Evolutionary conservation across 2,329 filamentous ascomycete species (phyloP), one percentile per base, ranked within the genome.

Genomic region (Colletotrichum neosansevieriae): DNA sequence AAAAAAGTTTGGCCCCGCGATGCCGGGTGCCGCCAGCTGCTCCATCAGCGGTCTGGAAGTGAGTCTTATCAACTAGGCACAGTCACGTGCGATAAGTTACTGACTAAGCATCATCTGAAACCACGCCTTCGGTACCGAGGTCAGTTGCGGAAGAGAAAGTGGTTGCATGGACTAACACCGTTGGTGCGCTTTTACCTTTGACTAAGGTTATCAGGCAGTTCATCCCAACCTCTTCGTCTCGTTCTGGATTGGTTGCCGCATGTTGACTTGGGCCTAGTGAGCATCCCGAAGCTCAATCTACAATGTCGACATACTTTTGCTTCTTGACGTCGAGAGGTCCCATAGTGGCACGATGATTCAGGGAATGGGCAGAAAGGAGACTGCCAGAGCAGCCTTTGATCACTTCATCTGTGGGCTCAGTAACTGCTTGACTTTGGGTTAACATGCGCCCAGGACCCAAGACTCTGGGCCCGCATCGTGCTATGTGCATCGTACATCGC

Each of bases 1-100:
- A 67, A 63, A 72, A 72, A 72, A 72, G 69, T 71, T 71, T 65
- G 70, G 71, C 69, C 71, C 71, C 71, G 63, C 71, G 66, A 67
- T 44, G 53, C 60, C 69, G 53, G 54, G 47, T 69, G 67, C 51
- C n/a, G 63, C 50, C 63, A 69, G 57, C 63, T 58, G 63, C 15
- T 17, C 49, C 40, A 51, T 40, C 11, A 12, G n/a, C n/a, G n/a
- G n/a, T n/a, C n/a, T n/a, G n/a, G n/a, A 4, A 21, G 21, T 21
- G 21, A 21, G 21, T 29, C 24, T 29, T 40, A 60, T 51, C 44
- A 11, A 3, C 1, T 24, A 24, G 24, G 4, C 6, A 6, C 10
- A 10, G 12, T 62, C 58, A 62, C 58, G 58, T 62, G 58, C 13
- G 47, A 36, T 54, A 54, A 34, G n/a, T 15, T 34, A 15, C 0